Conservation (phyloP, 2,329 filamentous ascomycete species). For the Colletotrichum musae region DNA sequence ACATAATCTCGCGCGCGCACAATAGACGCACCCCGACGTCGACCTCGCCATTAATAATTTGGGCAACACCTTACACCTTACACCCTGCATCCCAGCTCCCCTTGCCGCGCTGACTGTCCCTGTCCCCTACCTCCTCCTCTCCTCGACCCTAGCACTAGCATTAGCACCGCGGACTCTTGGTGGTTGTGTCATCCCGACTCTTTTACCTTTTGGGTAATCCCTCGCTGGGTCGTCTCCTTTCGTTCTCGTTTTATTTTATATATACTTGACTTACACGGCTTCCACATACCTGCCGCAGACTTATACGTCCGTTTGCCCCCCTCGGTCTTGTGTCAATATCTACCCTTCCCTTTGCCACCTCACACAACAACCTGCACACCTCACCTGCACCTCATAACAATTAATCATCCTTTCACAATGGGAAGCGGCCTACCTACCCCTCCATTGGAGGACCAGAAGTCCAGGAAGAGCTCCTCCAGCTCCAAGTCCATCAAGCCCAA, state of each 20-base stretch:
- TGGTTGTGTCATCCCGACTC: conserved; percentile 40
- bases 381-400: conserved; percentile 22
- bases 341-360: neutral
- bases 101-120: conserved; percentile 36
- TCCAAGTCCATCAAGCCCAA: conserved; percentile 65
- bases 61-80: conserved; percentile 33
- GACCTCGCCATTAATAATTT: conserved; percentile 41
- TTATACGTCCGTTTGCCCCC: conserved; percentile 34
- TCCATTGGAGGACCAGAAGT: conserved; percentile 64
- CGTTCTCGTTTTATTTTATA: conserved; percentile 38
- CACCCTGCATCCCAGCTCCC: conserved; percentile 31
- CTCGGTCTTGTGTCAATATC: conserved; percentile 20
- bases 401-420: conserved; percentile 55
- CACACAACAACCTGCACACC: neutral
- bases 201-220: conserved; percentile 30
- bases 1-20: conserved; percentile 40
- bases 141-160: conserved; percentile 28
- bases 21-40: conserved; percentile 39
- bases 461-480: conserved; percentile 56
- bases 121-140: conserved; percentile 15
- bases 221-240: conserved; percentile 28
- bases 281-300: conserved; percentile 9
- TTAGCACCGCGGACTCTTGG: conserved; percentile 35
- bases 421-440: conserved; percentile 67
- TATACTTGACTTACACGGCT: conserved; percentile 39